Evolutionary conservation across 352 stramenopile species (phyloP).

Genomic region (Phytophthora pseudosyringae): DNA sequence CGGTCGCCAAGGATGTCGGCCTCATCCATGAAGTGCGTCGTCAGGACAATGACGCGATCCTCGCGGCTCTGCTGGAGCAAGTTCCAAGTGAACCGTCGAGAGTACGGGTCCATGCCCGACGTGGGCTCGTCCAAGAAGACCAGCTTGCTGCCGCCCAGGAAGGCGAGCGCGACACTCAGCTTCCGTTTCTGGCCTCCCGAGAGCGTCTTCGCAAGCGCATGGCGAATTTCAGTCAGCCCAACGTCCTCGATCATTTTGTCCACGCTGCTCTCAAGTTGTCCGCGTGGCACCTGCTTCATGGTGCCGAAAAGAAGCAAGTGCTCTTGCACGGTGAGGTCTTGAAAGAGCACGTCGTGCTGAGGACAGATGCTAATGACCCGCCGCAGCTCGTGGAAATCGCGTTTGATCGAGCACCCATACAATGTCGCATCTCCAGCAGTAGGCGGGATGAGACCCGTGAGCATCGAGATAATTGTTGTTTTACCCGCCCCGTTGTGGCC

Average conservation of each 20-base stretch:
- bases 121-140: conserved; percentile 95
- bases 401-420: conserved; percentile 69
- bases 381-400: conserved; percentile 89
- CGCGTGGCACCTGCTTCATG: conserved; percentile 87
- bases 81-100: conserved; percentile 94
- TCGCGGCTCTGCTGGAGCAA: conserved; percentile 85
- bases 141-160: conserved; percentile 93
- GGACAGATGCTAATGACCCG: conserved; percentile 95
- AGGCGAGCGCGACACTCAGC: conserved; percentile 93
- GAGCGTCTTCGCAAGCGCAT: conserved; percentile 65
- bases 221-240: conserved; percentile 88
- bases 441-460: conserved; percentile 88
- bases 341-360: conserved; percentile 97
- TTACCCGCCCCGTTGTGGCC: conserved; percentile 91
- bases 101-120: conserved; percentile 96
- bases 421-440: conserved; percentile 73
- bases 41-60: conserved; percentile 86
- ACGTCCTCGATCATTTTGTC: conserved; percentile 80
- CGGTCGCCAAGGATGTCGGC: conserved; percentile 67
- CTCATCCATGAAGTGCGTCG: conserved; percentile 91
- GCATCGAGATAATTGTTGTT: conserved; percentile 93
- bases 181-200: conserved; percentile 96
- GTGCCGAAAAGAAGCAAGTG: conserved; percentile 94
- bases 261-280: conserved; percentile 54
- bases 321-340: conserved; percentile 94